A percentile compares a stretch with the other conserved stretches of the same genome.
Conservation (phyloP, 2,329 filamentous ascomycete genomes). For the Colletotrichum sp. region DNA sequence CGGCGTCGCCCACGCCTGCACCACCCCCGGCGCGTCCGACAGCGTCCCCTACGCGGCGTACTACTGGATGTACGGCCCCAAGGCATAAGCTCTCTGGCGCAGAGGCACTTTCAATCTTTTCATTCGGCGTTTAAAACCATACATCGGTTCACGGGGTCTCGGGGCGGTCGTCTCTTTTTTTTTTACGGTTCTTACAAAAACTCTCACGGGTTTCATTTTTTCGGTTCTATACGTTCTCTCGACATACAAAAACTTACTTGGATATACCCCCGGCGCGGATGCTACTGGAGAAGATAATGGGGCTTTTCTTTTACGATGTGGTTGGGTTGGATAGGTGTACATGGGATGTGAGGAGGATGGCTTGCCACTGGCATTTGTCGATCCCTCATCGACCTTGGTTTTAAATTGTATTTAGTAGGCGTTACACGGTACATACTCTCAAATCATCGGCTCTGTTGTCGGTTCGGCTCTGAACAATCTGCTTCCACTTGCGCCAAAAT, state of each 20-base stretch:
- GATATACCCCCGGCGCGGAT: slow-evolving; percentile 16
- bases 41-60: slow-evolving; percentile 62
- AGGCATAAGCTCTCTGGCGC: neutral
- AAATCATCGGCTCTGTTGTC: neutral
- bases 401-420: neutral
- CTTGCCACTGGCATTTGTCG: neutral
- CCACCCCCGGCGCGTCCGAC: slow-evolving; percentile 40
- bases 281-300: neutral
- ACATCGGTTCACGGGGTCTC: neutral
- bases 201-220: neutral
- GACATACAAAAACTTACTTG: neutral
- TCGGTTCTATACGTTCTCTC: neutral
- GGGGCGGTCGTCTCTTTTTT: neutral
- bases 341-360: neutral
- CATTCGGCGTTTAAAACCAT: neutral
- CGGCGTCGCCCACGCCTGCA: slow-evolving; percentile 50
- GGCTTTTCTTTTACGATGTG: neutral
- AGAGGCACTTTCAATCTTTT: neutral
- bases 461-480: neutral
- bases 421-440: neutral
- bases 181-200: neutral
- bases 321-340: neutral
- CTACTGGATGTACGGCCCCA: slow-evolving; percentile 61
- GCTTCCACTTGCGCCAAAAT: rapidly evolving
- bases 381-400: neutral